Evolutionary conservation across 2,329 filamentous ascomycete genomes (phyloP), one percentile per base, ranked within the genome.

Genomic region (Neophaeococcomyces aloes): DNA sequence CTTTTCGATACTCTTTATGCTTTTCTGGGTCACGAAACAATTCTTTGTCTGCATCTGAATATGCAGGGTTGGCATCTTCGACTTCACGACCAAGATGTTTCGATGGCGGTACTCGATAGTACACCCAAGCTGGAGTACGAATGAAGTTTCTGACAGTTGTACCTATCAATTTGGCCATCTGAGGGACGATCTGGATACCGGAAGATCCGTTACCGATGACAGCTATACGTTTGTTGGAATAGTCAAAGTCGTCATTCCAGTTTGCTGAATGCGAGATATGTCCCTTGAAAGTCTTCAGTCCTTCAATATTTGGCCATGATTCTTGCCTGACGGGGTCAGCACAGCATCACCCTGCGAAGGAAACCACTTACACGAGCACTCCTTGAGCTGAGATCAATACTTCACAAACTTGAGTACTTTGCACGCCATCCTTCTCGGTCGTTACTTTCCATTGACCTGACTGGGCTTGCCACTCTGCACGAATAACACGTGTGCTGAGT

Each of bases 171-270:
- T 71, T 70, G 2, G 69, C 73, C 70, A 68, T 76, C 39, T 75
- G 75, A 50, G 83, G 79, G 0, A 71, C 68, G 34, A 80, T 71
- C 52, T 83, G 79, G 1, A 81, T 71, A 1, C 78, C 79, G 0
- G 76, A 76, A 0, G 77, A 73, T 6, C 79, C 79, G 0, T 76
- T 81, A 4, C 79, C 79, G 21, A 83, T 73, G 41, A 82, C 70
- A 13, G 71, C 79, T 41, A 75, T 70, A n/a, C 70, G 67, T 56
- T 81, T 81, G 34, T 69, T 69, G 76, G 67, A 67, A 15, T 78
- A 67, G 37, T 73, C 65, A n/a, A 79, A 63, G 2, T 13, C 4
- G 3, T 69, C 23, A 1, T 77, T 75, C 76, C 76, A 79, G 56
- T 72, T 73, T 1, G 72, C 74, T 0, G 74, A 72, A 57, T 80